A percentile compares a stretch with the other conserved stretches of the same genome.
Evolutionary conservation across 106 monocot species (phyloP).

Genomic region (Acorus calamus): DNA sequence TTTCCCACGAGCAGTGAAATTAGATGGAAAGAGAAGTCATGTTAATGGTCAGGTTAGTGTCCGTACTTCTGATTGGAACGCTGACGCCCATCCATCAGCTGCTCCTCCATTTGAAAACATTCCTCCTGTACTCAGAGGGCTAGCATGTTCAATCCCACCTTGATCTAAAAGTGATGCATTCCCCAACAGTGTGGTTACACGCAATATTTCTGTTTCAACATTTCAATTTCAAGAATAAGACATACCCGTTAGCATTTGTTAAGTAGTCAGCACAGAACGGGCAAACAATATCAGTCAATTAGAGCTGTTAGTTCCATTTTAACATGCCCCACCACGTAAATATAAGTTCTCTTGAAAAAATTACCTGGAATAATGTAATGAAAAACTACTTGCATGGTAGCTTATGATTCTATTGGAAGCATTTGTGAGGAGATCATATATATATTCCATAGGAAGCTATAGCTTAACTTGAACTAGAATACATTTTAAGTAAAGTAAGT

Average conservation of each 20-base stretch:
- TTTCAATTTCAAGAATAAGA: slow-evolving; percentile 83
- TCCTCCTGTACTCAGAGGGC: slow-evolving; percentile 76
- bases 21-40: slow-evolving; percentile 60
- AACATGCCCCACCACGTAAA: not conserved
- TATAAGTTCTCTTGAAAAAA: no score
- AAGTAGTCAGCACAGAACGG: slow-evolving; percentile 36
- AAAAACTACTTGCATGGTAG: no score
- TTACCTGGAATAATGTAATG: no score
- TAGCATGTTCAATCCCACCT: slow-evolving; percentile 91
- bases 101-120: slow-evolving; percentile 80
- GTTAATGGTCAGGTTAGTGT: slow-evolving; percentile 82
- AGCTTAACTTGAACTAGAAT: no score
- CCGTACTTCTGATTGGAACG: slow-evolving; percentile 97
- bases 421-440: no score
- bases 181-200: slow-evolving; percentile 93
- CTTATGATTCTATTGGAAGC: no score
- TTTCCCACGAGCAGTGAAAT: slow-evolving; percentile 29
- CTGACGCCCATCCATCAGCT: slow-evolving; percentile 86
- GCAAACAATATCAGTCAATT: not conserved
- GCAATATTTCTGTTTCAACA: slow-evolving; percentile 97
- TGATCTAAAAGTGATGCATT: slow-evolving; percentile 93
- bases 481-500: no score
- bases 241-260: slow-evolving; percentile 57
- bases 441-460: no score
- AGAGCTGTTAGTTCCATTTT: no score